Conservation (phyloP, 2,329 filamentous ascomycete species). For the Atkinsonella texensis region DNA sequence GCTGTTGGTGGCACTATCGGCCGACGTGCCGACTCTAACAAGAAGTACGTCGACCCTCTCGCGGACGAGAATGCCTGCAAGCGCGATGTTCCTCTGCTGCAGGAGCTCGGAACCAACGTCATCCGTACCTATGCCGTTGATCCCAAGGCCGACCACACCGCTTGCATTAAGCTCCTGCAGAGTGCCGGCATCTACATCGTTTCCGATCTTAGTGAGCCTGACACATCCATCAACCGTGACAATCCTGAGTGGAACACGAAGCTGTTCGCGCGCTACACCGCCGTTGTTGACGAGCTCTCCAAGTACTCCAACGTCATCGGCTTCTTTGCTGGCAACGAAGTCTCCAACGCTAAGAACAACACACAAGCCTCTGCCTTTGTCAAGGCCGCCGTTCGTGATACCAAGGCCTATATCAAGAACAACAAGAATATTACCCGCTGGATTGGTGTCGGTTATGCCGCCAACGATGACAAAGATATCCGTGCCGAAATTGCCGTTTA, state of each 20-base stretch:
- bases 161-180: conserved; percentile 74
- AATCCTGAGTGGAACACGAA: conserved; percentile 65
- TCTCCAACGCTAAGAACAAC: conserved; percentile 81
- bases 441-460: conserved; percentile 89
- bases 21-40: conserved; percentile 15
- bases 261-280: conserved; percentile 70
- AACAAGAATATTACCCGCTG: conserved; percentile 68
- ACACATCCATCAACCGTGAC: conserved; percentile 73
- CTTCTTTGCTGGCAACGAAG: conserved; percentile 98
- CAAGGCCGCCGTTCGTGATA: conserved; percentile 94
- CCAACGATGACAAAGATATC: conserved; percentile 81
- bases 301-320: conserved; percentile 86
- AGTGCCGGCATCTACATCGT: conserved; percentile 91
- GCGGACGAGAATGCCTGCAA: conserved; percentile 58
- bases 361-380: conserved; percentile 85
- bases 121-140: conserved; percentile 94
- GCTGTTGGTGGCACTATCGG: conserved; percentile 38
- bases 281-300: conserved; percentile 68
- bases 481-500: conserved; percentile 75
- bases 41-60: conserved; percentile 70
- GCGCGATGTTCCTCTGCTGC: conserved; percentile 74
- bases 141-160: conserved; percentile 62
- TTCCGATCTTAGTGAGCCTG: conserved; percentile 76
- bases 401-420: conserved; percentile 81
- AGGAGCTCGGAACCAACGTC: conserved; percentile 73